A percentile compares a stretch with the other conserved stretches of the same genome.
Evolutionary conservation across 495 filamentous ascomycete species (phyloP).

Genomic region (Venustampulla echinocandica): DNA sequence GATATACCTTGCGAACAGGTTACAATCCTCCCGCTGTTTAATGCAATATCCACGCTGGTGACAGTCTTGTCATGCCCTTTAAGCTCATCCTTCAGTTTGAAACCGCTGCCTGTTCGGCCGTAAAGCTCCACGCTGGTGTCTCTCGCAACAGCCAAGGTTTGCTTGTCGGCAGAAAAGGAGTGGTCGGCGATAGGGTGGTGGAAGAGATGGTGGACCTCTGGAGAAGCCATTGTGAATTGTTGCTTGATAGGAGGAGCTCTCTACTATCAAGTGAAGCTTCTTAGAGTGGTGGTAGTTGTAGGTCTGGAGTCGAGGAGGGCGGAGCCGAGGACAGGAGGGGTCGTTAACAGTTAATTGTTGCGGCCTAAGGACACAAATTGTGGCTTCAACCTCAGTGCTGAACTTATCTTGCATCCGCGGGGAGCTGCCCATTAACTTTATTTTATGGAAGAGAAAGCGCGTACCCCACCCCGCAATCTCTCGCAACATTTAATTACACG

Average conservation of each 20-base stretch:
- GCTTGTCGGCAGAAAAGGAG: slow-evolving; percentile 87
- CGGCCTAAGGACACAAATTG: slow-evolving; percentile 3
- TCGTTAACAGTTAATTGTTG: background rate
- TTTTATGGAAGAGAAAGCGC: background rate
- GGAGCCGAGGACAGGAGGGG: slow-evolving; percentile 3
- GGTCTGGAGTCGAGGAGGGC: background rate
- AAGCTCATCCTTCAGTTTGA: slow-evolving; percentile 80
- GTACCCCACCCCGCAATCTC: background rate
- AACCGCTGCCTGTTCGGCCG: slow-evolving; percentile 59
- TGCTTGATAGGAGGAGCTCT: slow-evolving; percentile 95
- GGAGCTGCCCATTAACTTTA: background rate
- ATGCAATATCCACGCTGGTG: slow-evolving; percentile 92
- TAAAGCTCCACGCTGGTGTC: slow-evolving; percentile 92
- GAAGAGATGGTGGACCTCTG: slow-evolving; percentile 94
- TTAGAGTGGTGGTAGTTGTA: slow-evolving; percentile 8
- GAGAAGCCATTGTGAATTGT: slow-evolving; percentile 54
- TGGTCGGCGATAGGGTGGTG: slow-evolving; percentile 95
- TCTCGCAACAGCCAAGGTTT: slow-evolving; percentile 82
- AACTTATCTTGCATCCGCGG: too few relatives aligned
- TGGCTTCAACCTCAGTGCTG: too few relatives aligned
- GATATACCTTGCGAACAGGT: slow-evolving; percentile 96
- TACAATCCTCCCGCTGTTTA: slow-evolving; percentile 81
- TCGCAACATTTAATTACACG: background rate
- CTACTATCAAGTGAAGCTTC: slow-evolving; percentile 67
- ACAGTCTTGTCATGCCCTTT: slow-evolving; percentile 95